Percentiles rank a stretch among this genome's conserved stretches.
phyloP scores from a whole-genome alignment of 192 early-diverging fungal genomes.

The Powellomyces hirtus region DNA sequence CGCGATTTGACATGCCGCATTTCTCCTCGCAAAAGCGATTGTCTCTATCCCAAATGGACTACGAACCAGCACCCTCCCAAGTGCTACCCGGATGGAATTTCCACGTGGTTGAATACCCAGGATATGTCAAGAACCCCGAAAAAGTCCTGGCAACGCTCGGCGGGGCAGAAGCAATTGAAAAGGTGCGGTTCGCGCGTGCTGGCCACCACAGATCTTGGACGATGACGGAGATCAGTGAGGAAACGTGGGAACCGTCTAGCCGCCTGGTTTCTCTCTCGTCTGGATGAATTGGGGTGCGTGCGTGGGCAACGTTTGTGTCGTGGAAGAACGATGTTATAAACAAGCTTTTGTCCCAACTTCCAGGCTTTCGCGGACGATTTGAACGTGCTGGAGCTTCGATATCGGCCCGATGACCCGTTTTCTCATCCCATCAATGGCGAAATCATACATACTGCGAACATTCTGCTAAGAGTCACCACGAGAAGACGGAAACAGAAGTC shows the following conservation, averaged over 20 bases:
- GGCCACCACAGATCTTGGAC: no score
- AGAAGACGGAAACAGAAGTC: constrained; percentile 28
- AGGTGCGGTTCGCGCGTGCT: constrained; percentile 34
- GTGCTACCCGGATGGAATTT: constrained; percentile 44
- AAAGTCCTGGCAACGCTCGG: constrained; percentile 48
- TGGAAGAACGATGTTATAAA: no score
- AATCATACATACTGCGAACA: constrained; percentile 51
- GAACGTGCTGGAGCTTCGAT: constrained; percentile 49
- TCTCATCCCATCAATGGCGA: constrained; percentile 65
- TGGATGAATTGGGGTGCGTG: no score
- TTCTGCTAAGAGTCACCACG: constrained; percentile 61
- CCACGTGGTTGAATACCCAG: constrained; percentile 59
- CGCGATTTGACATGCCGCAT: no score
- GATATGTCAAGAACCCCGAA: constrained; percentile 41
- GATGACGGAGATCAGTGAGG: no score
- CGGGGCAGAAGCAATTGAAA: constrained; percentile 42
- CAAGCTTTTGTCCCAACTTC: no score
- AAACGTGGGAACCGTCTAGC: no score
- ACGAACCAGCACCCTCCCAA: constrained; percentile 28
- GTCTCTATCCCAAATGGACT: no score
- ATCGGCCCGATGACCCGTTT: constrained; percentile 57
- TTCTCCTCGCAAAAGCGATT: no score
- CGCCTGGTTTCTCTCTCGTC: no score
- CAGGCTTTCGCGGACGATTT: constrained; percentile 46
- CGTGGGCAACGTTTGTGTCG: no score